Percentiles rank a stretch among this genome's conserved stretches.
Evolutionary conservation across 441 rosid species (phyloP).

Genomic region (Populus tomentosa): DNA sequence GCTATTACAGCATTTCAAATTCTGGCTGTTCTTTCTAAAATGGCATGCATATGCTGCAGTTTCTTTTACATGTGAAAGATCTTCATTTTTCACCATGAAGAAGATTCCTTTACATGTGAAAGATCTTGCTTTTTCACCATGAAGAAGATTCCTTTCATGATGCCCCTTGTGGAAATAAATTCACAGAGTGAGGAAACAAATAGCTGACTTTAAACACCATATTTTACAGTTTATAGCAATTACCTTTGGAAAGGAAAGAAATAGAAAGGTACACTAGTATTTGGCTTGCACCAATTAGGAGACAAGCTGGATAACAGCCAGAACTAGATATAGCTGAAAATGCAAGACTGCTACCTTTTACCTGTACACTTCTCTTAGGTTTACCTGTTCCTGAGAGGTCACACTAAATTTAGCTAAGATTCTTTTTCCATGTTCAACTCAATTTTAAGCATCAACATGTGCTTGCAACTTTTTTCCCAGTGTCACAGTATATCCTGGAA

Average conservation of each 20-base stretch:
- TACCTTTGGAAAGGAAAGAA: not conserved
- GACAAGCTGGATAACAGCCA: not conserved
- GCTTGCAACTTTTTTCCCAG: not conserved
- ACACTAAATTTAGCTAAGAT: not conserved
- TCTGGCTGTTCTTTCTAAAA: not conserved
- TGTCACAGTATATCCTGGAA: not conserved
- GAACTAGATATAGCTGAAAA: not conserved
- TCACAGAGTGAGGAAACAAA: not conserved
- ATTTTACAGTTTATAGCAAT: not conserved
- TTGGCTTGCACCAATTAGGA: not conserved
- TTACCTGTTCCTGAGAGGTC: conserved; percentile 7
- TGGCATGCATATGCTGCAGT: not conserved
- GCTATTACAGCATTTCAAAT: not conserved
- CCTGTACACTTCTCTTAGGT: not conserved
- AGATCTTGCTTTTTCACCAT: conserved; percentile 5
- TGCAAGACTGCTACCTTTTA: conserved; percentile 7
- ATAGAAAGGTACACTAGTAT: not conserved
- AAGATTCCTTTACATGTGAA: not conserved
- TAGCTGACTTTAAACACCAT: not conserved
- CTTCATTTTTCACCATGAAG: not conserved
- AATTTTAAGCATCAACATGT: not conserved
- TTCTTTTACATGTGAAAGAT: not conserved
- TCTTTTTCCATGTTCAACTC: not conserved
- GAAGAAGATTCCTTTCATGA: conserved; percentile 10
- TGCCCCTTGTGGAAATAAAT: not conserved